These are phyloP conservation scores for Fusarium stilboides DNA, from an alignment of 2,329 filamentous ascomycete genomes.

Conservation along the genomic window DNA sequence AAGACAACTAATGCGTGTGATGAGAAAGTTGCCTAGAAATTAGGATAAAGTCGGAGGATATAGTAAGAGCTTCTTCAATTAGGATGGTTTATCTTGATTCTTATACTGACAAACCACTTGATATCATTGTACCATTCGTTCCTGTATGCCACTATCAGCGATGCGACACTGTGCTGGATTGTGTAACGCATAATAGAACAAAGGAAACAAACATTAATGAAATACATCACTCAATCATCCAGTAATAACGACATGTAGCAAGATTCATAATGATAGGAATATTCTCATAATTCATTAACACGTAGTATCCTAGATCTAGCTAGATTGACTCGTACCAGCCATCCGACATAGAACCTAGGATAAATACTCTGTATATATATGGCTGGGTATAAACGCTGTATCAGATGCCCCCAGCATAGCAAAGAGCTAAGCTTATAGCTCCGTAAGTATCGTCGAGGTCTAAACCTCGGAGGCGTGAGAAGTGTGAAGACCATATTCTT, in stretches of 20 bases:
- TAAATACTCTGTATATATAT: neutral
- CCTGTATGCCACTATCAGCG: no score
- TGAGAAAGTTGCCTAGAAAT: neutral
- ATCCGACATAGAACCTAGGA: neutral
- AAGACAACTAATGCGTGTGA: no score
- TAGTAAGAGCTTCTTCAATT: no score
- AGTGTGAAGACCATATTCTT: no score
- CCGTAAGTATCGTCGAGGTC: neutral
- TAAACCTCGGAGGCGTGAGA: neutral
- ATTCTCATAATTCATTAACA: slow-evolving; percentile 26
- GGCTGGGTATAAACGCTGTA: neutral
- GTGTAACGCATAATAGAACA: no score
- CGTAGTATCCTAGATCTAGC: neutral
- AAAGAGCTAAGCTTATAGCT: neutral
- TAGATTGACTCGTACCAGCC: neutral
- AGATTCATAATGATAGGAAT: neutral
- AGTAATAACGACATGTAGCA: no score
- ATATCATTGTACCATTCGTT: no score
- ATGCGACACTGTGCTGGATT: no score
- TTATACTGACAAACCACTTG: no score
- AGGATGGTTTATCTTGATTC: no score
- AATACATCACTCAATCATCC: no score
- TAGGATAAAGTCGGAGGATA: neutral
- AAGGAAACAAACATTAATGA: no score
- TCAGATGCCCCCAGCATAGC: neutral